Percentiles rank a stretch among this genome's conserved stretches.
phyloP scores from a whole-genome alignment of 2,329 filamentous ascomycete species.

The Lachnellula hyalina region DNA sequence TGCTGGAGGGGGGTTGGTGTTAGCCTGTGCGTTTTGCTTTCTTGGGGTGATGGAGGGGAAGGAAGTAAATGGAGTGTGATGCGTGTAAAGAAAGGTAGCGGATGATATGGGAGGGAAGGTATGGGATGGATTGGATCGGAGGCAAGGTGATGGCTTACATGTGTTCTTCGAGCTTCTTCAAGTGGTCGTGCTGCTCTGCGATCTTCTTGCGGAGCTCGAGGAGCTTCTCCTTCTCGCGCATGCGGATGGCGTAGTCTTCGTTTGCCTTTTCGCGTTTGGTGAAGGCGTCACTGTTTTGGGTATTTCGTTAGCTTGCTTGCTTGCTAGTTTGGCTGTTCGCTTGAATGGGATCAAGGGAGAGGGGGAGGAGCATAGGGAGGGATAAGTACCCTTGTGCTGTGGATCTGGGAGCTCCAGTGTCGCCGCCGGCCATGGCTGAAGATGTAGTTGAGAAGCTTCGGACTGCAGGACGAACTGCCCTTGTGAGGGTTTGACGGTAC shows the following conservation, averaged over 20 bases:
- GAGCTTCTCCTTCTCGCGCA: slow-evolving; percentile 90
- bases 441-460: slow-evolving; percentile 39
- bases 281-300: slow-evolving; percentile 70
- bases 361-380: not conserved
- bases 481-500: slow-evolving; percentile 56
- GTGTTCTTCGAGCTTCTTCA: slow-evolving; percentile 79
- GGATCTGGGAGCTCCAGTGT: slow-evolving; percentile 36
- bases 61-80: too few relatives aligned
- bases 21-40: slow-evolving; percentile 5
- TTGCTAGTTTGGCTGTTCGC: not conserved
- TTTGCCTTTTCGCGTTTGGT: slow-evolving; percentile 82
- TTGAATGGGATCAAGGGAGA: not conserved
- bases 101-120: not conserved
- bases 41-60: not conserved
- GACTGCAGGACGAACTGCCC: slow-evolving; percentile 42
- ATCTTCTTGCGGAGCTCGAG: slow-evolving; percentile 68
- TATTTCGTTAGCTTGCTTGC: slow-evolving; percentile 12
- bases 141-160: slow-evolving; percentile 53
- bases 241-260: slow-evolving; percentile 79
- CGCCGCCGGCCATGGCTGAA: slow-evolving; percentile 58
- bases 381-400: slow-evolving; percentile 17
- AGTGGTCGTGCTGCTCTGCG: slow-evolving; percentile 71
- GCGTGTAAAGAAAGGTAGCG: too few relatives aligned
- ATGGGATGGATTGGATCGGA: not conserved
- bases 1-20: slow-evolving; percentile 42